A percentile compares a stretch with the other conserved stretches of the same genome.
Evolutionary conservation across 148 eudicot genomes (phyloP).

Genomic region (Limonium bicolor): DNA sequence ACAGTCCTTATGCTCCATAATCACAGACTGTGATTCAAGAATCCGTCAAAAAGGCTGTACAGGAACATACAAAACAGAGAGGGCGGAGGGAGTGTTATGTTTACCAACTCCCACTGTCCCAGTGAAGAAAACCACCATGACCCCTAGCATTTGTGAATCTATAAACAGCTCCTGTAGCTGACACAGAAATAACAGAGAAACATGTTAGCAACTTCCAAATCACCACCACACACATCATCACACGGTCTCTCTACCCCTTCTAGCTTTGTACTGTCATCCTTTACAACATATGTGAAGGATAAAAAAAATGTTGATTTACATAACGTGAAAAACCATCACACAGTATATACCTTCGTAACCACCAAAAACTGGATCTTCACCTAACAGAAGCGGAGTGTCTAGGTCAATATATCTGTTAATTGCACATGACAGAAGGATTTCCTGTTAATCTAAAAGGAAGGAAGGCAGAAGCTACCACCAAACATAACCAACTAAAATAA

Average conservation of each 20-base stretch:
- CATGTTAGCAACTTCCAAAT: neutral
- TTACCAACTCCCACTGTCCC: conserved; percentile 56
- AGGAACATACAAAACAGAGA: neutral
- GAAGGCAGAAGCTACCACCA: neutral
- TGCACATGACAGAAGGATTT: neutral
- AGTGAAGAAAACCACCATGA: conserved; percentile 73
- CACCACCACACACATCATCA: too few species aligned
- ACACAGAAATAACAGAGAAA: neutral
- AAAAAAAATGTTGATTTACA: neutral
- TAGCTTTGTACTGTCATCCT: neutral
- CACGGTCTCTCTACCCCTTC: neutral
- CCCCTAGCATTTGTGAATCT: conserved; percentile 72
- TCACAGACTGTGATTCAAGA: too few species aligned
- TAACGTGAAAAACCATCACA: neutral
- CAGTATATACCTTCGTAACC: conserved; percentile 67
- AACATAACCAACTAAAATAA: too few species aligned
- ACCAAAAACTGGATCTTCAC: conserved; percentile 75
- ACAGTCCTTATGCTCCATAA: too few species aligned
- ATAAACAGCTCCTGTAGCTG: conserved; percentile 59
- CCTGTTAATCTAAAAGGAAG: neutral
- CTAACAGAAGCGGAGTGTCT: conserved; percentile 70
- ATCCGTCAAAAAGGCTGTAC: too few species aligned
- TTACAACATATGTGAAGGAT: neutral
- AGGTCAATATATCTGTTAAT: conserved; percentile 64
- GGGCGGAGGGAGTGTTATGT: neutral